phyloP scores from a whole-genome alignment of 2,329 filamentous ascomycete species.

The Davidsoniella virescens region DNA sequence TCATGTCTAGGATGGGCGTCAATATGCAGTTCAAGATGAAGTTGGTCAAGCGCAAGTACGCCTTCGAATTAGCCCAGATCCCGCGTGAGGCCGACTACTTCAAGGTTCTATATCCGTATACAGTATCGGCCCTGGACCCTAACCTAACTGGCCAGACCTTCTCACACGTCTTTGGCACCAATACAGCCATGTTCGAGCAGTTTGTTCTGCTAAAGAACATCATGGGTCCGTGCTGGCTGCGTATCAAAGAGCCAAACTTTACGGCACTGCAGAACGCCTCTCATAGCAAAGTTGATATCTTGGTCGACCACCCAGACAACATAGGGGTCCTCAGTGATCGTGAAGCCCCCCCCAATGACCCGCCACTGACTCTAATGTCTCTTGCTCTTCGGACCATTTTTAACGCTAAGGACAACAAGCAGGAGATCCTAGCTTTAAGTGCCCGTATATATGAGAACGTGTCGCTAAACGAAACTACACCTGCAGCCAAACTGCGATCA shows the following conservation, averaged over 20 bases:
- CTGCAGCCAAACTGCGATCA: slow-evolving; percentile 74
- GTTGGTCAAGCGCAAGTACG: slow-evolving; percentile 75
- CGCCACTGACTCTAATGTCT: slow-evolving; percentile 91
- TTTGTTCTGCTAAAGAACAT: slow-evolving; percentile 98
- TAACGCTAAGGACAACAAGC: slow-evolving; percentile 86
- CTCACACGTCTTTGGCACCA: slow-evolving; percentile 83
- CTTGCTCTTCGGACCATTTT: slow-evolving; percentile 74
- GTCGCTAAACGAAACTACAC: slow-evolving; percentile 69
- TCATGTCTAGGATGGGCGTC: slow-evolving; percentile 80
- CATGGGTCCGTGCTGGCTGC: slow-evolving; percentile 97
- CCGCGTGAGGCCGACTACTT: slow-evolving; percentile 84
- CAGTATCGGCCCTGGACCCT: slow-evolving; percentile 45
- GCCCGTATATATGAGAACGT: slow-evolving; percentile 87
- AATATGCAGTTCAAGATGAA: slow-evolving; percentile 84
- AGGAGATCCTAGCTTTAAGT: slow-evolving; percentile 84
- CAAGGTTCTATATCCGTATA: slow-evolving; percentile 91
- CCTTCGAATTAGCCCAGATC: slow-evolving; percentile 76
- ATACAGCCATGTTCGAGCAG: slow-evolving; percentile 89
- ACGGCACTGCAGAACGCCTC: slow-evolving; percentile 76
- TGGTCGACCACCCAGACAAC: slow-evolving; percentile 60
- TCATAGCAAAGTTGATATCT: slow-evolving; percentile 89
- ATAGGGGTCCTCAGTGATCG: slow-evolving; percentile 59
- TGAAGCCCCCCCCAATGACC: slow-evolving; percentile 62
- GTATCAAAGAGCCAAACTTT: slow-evolving; percentile 75
- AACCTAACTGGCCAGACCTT: slow-evolving; percentile 71